Conservation (phyloP, 1,284 basidiomycete species). For the Sparassis latifolia region DNA sequence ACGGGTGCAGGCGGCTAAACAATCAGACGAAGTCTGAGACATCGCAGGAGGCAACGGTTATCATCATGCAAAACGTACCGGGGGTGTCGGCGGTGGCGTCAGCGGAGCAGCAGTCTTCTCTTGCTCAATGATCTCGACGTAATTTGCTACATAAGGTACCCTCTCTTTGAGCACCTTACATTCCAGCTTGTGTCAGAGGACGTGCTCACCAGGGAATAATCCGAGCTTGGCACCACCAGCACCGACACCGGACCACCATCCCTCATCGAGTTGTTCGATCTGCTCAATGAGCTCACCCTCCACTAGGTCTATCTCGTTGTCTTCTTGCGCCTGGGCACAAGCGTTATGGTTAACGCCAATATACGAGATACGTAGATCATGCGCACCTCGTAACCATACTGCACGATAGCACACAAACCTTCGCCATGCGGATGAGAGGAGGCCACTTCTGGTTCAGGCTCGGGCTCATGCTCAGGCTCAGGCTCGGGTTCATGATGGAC, state of each 20-base stretch:
- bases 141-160: conserved; percentile 49
- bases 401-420: conserved; percentile 56
- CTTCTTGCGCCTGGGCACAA: conserved; percentile 56
- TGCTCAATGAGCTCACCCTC: conserved; percentile 82
- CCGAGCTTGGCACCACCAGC: conserved; percentile 58
- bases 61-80: conserved; percentile 24
- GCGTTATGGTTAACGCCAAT: not conserved
- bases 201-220: conserved; percentile 63
- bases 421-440: conserved; percentile 28
- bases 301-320: conserved; percentile 75
- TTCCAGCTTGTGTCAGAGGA: not conserved
- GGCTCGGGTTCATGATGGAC: conserved; percentile 37
- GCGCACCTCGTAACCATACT: conserved; percentile 73
- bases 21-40: not conserved
- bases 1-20: conserved; percentile 30
- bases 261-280: conserved; percentile 81
- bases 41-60: not conserved
- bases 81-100: conserved; percentile 28
- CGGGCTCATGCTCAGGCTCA: conserved; percentile 34
- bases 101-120: conserved; percentile 32
- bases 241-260: conserved; percentile 79
- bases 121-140: conserved; percentile 65
- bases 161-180: too few species aligned
- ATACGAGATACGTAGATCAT: not conserved
- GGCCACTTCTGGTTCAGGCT: conserved; percentile 21